Evolutionary conservation across 495 filamentous ascomycete species (phyloP), one percentile per base, ranked within the genome.

Genomic region (Aspergillus saccharolyticus): DNA sequence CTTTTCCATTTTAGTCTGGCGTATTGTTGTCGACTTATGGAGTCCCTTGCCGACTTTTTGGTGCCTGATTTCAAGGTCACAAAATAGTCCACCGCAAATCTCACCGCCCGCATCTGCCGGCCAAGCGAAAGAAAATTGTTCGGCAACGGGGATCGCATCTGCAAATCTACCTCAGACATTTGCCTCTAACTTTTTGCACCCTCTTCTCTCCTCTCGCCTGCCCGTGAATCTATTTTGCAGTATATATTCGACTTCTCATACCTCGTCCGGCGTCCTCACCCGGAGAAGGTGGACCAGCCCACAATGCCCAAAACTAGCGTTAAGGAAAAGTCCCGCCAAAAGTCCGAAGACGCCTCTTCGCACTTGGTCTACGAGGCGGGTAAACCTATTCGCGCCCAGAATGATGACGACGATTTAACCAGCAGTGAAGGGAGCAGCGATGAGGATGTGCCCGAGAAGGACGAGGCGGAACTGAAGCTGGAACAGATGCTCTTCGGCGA

Each of bases 401-500:
- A 63, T 12, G 67, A 68, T 39, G 59, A 63, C 39, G 68, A 73
- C 42, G 60, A 71, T 42, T 66, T 67, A 5, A 63, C 57, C 8
- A 69, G 61, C 28, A 55, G 65, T 21, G 54, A 53, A 50, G 28
- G 22, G 14, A 50, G 47, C 22, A 67, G 65, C 8, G 73, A 76
- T 21, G 75, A 79, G 15, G 69, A 74, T 50, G 49, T 62, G 30
- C 70, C 76, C 16, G 85, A 87, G 44, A 93, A 91, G 68, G 90
- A 95, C 63, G 84, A 80, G 52, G 83, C 85, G 30, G 93, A 97
- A 66, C 80, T 83, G 63, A 90, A 90, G 68, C 81, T 97, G 16
- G 91, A 96, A 73, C 80, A 82, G 57, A 77, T 96, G 57, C 86
- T 97, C 2, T 88, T 97, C 50, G 93, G 93, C 25, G 88, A 94